Percentiles rank a stretch among this genome's conserved stretches.
Evolutionary conservation across 129 eudicot genomes (phyloP).

Genomic region (Pittosporum tobira): DNA sequence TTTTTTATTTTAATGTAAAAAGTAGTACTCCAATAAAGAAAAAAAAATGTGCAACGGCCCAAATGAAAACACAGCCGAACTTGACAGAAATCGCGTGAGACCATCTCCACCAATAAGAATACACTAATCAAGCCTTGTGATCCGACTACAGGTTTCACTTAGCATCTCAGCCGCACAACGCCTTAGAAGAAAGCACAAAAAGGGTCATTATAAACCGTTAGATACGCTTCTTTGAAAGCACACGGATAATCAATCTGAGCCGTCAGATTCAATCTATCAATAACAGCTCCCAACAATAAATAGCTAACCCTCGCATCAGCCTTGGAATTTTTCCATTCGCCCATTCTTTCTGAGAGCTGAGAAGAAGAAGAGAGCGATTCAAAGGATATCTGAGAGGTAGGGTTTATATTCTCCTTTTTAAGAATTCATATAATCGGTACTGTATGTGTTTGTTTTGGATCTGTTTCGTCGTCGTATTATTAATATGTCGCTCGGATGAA

Average conservation of each 20-base stretch:
- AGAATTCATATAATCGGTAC: too few relatives aligned
- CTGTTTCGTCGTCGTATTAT: not conserved
- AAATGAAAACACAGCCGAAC: too few relatives aligned
- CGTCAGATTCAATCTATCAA: constrained; percentile 13
- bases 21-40: too few relatives aligned
- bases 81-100: not conserved
- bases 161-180: constrained; percentile 18
- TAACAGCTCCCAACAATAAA: constrained; percentile 9
- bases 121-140: constrained; percentile 6
- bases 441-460: not conserved
- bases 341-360: not conserved
- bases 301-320: not conserved
- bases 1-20: too few relatives aligned
- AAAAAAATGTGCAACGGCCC: too few relatives aligned
- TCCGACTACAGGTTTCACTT: constrained; percentile 17
- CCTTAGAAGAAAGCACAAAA: constrained; percentile 14
- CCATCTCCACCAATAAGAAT: constrained; percentile 21
- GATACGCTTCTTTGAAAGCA: constrained; percentile 10
- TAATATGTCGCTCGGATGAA: not conserved
- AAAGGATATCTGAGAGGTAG: not conserved
- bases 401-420: not conserved
- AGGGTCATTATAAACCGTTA: constrained; percentile 13
- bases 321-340: constrained; percentile 9
- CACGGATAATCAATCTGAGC: constrained; percentile 17
- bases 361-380: not conserved